Conservation (phyloP, 192 early-diverging fungal species). For the Geranomyces michiganensis region DNA sequence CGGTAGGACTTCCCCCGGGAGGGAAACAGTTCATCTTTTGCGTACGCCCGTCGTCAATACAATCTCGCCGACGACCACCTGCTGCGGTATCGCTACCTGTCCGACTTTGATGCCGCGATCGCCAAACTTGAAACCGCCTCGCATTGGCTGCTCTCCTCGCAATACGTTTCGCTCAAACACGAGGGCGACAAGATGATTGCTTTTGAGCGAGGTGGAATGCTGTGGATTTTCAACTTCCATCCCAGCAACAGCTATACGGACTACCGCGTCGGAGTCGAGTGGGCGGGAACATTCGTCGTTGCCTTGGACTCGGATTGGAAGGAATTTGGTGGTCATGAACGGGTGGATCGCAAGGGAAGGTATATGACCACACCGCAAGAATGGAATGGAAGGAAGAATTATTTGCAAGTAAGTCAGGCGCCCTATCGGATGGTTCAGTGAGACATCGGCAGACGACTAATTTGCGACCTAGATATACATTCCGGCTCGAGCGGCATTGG, state of each 20-base stretch:
- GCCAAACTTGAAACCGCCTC: slow-evolving; percentile 71
- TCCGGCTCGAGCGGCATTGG: slow-evolving; percentile 2
- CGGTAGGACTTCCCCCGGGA: slow-evolving; percentile 85
- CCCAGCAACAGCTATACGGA: slow-evolving; percentile 81
- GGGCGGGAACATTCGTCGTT: slow-evolving; percentile 68
- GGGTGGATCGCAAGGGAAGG: slow-evolving; percentile 64
- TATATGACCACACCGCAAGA: slow-evolving; percentile 72
- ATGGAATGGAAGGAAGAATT: slow-evolving; percentile 78
- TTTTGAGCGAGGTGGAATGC: slow-evolving; percentile 85
- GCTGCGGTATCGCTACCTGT: slow-evolving; percentile 91
- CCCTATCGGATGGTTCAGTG: not conserved
- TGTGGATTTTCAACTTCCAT: slow-evolving; percentile 97
- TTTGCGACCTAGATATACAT: slow-evolving; percentile 1
- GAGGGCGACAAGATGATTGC: slow-evolving; percentile 90
- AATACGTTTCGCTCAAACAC: slow-evolving; percentile 86
- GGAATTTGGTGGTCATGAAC: slow-evolving; percentile 77
- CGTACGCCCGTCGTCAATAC: slow-evolving; percentile 94
- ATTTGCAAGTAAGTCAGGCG: slow-evolving; percentile 60
- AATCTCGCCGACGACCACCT: slow-evolving; percentile 87
- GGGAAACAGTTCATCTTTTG: slow-evolving; percentile 81
- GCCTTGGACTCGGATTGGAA: slow-evolving; percentile 79
- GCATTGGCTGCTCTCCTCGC: slow-evolving; percentile 64
- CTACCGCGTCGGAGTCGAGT: slow-evolving; percentile 80
- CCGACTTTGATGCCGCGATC: slow-evolving; percentile 89
- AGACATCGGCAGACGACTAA: not conserved